Evolutionary conservation across 169 alveolate genomes (phyloP).

Genomic region (Babesia bigemina): DNA sequence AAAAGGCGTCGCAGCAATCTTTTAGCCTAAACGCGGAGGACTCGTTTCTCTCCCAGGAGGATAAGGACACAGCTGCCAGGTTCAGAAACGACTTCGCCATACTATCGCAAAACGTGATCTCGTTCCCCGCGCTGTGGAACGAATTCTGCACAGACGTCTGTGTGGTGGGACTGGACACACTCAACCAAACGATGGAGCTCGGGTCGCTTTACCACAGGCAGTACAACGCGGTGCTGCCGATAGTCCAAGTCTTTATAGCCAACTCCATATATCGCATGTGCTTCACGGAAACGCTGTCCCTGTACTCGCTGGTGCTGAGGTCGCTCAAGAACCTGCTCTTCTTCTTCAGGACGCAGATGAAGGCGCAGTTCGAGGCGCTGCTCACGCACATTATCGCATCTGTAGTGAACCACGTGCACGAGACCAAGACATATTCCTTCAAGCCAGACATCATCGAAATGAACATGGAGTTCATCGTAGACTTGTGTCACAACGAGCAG

Average conservation of each 20-base stretch:
- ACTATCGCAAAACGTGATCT: conserved; percentile 24
- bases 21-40: conserved; percentile 54
- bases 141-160: conserved; percentile 51
- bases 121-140: conserved; percentile 29
- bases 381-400: conserved; percentile 50
- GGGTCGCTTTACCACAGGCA: conserved; percentile 37
- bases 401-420: conserved; percentile 16
- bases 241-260: conserved; percentile 49
- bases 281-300: conserved; percentile 60
- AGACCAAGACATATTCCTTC: conserved; percentile 15
- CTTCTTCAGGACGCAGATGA: conserved; percentile 48
- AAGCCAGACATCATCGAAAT: conserved; percentile 63
- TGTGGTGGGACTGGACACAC: conserved; percentile 36
- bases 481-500: conserved; percentile 39
- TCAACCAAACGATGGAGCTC: conserved; percentile 42
- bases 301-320: conserved; percentile 63
- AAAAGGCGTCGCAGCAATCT: conserved; percentile 2
- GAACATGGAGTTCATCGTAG: conserved; percentile 63
- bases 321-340: conserved; percentile 35
- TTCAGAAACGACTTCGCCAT: conserved; percentile 45
- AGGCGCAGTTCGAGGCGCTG: conserved; percentile 58
- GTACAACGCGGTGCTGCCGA: conserved; percentile 33
- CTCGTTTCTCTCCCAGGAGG: conserved; percentile 50
- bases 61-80: conserved; percentile 45
- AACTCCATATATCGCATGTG: conserved; percentile 61